Evolutionary conservation across 257 asterid species (phyloP).

Genomic region (Verbascum thapsus): DNA sequence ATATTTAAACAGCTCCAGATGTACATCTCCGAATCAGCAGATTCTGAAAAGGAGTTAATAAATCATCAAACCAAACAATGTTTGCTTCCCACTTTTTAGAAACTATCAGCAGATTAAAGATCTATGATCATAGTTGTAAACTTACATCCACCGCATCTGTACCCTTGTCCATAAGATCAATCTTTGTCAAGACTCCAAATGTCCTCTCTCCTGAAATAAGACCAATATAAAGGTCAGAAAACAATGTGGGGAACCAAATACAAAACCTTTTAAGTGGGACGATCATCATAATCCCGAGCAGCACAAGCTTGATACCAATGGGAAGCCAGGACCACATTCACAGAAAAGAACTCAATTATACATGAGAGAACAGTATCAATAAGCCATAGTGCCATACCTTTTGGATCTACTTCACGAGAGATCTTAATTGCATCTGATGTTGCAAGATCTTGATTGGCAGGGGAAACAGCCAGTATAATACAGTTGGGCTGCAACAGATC

Average conservation of each 20-base stretch:
- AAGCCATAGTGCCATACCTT: conserved; percentile 49
- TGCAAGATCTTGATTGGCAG: conserved; percentile 74
- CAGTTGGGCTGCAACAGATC: conserved; percentile 63
- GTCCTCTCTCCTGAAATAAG: conserved; percentile 62
- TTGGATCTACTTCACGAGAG: conserved; percentile 66
- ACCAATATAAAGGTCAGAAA: conserved; percentile 1
- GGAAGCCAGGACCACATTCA: background rate
- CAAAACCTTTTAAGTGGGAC: conserved; percentile 7
- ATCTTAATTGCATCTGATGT: conserved; percentile 71
- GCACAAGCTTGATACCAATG: background rate
- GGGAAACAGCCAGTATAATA: conserved; percentile 60
- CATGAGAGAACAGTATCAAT: conserved; percentile 1
- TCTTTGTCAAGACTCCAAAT: conserved; percentile 65
- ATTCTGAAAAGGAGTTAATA: conserved; percentile 4
- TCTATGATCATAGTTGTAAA: conserved; percentile 31
- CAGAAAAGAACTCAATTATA: background rate
- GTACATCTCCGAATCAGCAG: conserved; percentile 4
- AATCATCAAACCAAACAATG: conserved; percentile 17
- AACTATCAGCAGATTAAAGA: conserved; percentile 23
- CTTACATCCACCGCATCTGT: conserved; percentile 82
- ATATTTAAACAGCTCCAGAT: conserved; percentile 3
- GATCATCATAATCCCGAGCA: conserved; percentile 10
- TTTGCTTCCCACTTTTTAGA: background rate
- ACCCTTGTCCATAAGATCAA: conserved; percentile 75
- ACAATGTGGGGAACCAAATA: background rate